Percentiles rank a stretch among this genome's conserved stretches.
phyloP scores from a whole-genome alignment of 495 filamentous ascomycete genomes.

The Xylaria grammica region DNA sequence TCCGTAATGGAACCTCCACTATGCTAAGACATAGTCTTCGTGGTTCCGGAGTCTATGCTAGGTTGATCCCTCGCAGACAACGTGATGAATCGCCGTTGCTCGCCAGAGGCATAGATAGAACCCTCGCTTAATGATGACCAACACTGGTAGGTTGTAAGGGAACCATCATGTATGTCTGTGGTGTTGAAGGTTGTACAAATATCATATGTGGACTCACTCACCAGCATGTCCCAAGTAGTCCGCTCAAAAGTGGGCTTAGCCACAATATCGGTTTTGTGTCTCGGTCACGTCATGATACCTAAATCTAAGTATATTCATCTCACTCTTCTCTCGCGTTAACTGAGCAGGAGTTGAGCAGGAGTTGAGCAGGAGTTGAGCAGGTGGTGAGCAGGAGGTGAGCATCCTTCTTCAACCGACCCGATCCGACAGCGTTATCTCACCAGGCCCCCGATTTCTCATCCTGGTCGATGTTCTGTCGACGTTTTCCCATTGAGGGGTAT shows the following conservation, averaged over 20 bases:
- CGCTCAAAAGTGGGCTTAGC: not conserved
- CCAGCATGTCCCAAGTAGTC: not conserved
- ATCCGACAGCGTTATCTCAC: too few species aligned
- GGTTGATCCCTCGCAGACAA: constrained; percentile 5
- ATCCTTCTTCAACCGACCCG: too few species aligned
- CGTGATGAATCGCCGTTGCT: not conserved
- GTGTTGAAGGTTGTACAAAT: constrained; percentile 5
- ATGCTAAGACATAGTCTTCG: constrained; percentile 12
- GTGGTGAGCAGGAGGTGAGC: too few species aligned
- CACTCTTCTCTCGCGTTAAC: too few species aligned
- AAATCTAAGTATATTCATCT: too few species aligned
- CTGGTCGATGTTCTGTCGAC: too few species aligned
- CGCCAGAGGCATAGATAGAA: not conserved
- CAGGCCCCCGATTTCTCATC: too few species aligned
- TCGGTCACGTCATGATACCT: too few species aligned
- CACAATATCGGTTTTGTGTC: not conserved
- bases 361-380: too few species aligned
- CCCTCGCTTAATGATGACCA: constrained; percentile 3
- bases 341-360: too few species aligned
- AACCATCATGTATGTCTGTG: not conserved
- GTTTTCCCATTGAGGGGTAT: constrained; percentile 4
- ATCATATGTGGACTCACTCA: not conserved
- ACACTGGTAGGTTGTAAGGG: not conserved
- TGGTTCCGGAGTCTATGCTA: not conserved
- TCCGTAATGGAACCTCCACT: constrained; percentile 31